Evolutionary conservation across 208 protist genomes (phyloP).

Genomic region (Trichomonas vaginalis): DNA sequence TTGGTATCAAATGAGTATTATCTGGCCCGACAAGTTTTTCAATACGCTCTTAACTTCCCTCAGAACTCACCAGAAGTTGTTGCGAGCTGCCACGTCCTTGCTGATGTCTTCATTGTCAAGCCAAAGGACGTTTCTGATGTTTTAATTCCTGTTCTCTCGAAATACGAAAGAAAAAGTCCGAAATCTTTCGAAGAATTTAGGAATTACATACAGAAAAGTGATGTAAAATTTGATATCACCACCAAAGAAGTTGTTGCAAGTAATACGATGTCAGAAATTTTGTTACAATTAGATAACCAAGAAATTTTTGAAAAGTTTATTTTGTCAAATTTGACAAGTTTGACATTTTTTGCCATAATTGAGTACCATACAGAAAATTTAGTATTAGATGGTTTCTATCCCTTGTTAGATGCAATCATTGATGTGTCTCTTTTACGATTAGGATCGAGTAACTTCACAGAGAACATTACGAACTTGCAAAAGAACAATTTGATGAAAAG

Average conservation of each 20-base stretch:
- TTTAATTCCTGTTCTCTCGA: not conserved
- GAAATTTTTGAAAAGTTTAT: not conserved
- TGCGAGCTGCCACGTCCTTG: not conserved
- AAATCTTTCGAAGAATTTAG: not conserved
- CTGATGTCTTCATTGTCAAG: not conserved
- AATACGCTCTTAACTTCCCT: not conserved
- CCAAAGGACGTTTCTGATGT: not conserved
- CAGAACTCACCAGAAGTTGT: not conserved
- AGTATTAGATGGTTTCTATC: not conserved
- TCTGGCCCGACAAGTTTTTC: not conserved
- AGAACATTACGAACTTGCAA: not conserved
- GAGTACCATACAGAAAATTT: not conserved
- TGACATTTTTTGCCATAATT: not conserved
- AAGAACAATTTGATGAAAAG: not conserved
- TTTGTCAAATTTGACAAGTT: not conserved
- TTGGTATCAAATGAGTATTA: not conserved
- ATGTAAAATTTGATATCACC: not conserved
- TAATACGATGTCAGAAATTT: not conserved
- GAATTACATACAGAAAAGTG: not conserved
- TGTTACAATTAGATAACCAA: not conserved
- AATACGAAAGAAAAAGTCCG: not conserved
- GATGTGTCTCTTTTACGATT: not conserved
- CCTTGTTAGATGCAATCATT: not conserved
- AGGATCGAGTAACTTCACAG: not conserved
- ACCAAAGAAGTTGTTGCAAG: not conserved